Conservation (phyloP, 345 rosid species). For the Camelina laxa region DNA sequence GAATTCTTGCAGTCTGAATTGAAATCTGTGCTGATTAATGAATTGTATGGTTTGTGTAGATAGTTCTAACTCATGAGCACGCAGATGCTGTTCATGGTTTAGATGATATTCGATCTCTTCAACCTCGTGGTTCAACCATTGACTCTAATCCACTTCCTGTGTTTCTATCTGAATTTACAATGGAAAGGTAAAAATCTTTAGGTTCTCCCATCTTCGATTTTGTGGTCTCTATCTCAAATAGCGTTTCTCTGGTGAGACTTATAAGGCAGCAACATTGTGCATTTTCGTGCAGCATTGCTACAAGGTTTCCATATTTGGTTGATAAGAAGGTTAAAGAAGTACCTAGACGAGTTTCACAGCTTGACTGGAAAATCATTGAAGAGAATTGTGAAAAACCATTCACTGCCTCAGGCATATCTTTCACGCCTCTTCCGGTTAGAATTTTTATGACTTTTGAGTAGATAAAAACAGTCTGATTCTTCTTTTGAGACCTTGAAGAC, state of each 20-base stretch:
- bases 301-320: slow-evolving; percentile 80
- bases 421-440: slow-evolving; percentile 84
- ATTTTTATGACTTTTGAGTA: slow-evolving; percentile 31
- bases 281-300: slow-evolving; percentile 54
- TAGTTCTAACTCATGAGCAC: slow-evolving; percentile 95
- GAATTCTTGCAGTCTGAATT: background rate
- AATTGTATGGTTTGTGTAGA: slow-evolving; percentile 53
- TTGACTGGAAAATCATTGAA: slow-evolving; percentile 87
- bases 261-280: background rate
- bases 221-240: background rate
- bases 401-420: slow-evolving; percentile 74
- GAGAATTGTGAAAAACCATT: slow-evolving; percentile 74
- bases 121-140: slow-evolving; percentile 64
- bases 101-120: slow-evolving; percentile 85
- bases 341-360: slow-evolving; percentile 80
- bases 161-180: slow-evolving; percentile 63
- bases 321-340: slow-evolving; percentile 79
- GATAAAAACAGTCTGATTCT: background rate
- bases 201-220: background rate
- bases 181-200: slow-evolving; percentile 63
- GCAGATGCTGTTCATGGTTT: slow-evolving; percentile 97
- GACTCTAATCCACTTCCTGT: slow-evolving; percentile 62
- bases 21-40: background rate
- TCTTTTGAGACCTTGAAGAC: slow-evolving; percentile 3
- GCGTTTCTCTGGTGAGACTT: background rate